These are phyloP conservation scores for Botrytis byssoidea DNA, from an alignment of 2,329 filamentous ascomycete genomes.

Conservation along the genomic window DNA sequence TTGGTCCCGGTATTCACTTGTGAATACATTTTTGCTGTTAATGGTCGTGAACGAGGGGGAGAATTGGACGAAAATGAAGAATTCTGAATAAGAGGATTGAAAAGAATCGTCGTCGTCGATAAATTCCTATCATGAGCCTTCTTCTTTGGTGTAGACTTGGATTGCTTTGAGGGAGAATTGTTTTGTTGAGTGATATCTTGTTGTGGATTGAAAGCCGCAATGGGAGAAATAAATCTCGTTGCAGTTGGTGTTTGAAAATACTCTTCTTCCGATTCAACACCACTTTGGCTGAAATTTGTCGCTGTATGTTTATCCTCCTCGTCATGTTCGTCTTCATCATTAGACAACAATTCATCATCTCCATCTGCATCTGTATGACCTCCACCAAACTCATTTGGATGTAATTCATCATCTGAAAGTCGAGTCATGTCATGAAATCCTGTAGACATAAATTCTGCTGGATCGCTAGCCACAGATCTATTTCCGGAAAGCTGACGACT, in stretches of 20 bases:
- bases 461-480: slow-evolving; percentile 61
- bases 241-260: slow-evolving; percentile 56
- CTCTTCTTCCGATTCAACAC: slow-evolving; percentile 47
- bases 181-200: neutral
- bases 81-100: slow-evolving; percentile 60
- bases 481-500: slow-evolving; percentile 46
- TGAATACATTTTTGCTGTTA: slow-evolving; percentile 39
- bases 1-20: slow-evolving; percentile 31
- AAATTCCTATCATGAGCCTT: slow-evolving; percentile 65
- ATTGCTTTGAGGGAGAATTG: neutral
- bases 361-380: slow-evolving; percentile 65
- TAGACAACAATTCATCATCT: slow-evolving; percentile 84
- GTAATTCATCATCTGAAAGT: slow-evolving; percentile 20
- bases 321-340: slow-evolving; percentile 67
- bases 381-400: slow-evolving; percentile 6
- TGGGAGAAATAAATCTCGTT: slow-evolving; percentile 40
- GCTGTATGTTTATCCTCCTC: slow-evolving; percentile 41
- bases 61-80: slow-evolving; percentile 46
- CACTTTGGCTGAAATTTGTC: slow-evolving; percentile 38
- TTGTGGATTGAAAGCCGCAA: neutral
- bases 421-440: slow-evolving; percentile 28
- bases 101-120: slow-evolving; percentile 82
- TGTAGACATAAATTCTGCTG: slow-evolving; percentile 59
- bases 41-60: slow-evolving; percentile 40
- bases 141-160: slow-evolving; percentile 19